phyloP scores from a whole-genome alignment of 1,284 basidiomycete species.

The Albatrellus sp. region DNA sequence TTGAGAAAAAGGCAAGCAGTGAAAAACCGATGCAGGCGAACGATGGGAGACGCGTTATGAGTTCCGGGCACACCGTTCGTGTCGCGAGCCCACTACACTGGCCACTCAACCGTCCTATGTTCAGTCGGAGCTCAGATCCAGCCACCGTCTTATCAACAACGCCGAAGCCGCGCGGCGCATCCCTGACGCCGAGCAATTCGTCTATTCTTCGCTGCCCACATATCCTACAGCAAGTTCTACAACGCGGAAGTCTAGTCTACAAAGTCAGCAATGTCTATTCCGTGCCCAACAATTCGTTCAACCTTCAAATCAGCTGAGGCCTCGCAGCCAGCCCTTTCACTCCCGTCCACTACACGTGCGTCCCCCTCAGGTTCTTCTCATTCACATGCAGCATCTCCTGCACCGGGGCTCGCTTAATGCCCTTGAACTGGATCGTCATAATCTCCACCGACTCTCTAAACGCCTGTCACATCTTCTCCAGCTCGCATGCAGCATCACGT shows the following conservation, averaged over 20 bases:
- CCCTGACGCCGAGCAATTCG: too few species aligned
- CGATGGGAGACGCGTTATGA: not conserved
- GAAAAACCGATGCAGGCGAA: not conserved
- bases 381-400: slow-evolving; percentile 83
- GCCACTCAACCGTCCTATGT: not conserved
- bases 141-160: not conserved
- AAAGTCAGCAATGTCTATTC: too few species aligned
- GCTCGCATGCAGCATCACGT: slow-evolving; percentile 34
- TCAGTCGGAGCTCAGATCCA: slow-evolving; percentile 3
- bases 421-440: slow-evolving; percentile 80
- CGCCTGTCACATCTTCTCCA: slow-evolving; percentile 37
- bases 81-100: not conserved
- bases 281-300: not conserved
- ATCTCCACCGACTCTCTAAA: slow-evolving; percentile 68
- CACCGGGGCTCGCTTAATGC: slow-evolving; percentile 74
- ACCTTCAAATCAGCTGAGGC: slow-evolving; percentile 29
- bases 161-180: too few species aligned
- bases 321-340: slow-evolving; percentile 56
- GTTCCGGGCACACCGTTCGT: not conserved
- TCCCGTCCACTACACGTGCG: slow-evolving; percentile 71
- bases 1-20: slow-evolving; percentile 4
- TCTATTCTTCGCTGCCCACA: too few species aligned
- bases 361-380: slow-evolving; percentile 81
- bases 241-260: not conserved
- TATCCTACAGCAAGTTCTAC: not conserved